Base-by-base conservation (phyloP, 805 yeast species). In the Suhomyces pyralidae region DNA sequence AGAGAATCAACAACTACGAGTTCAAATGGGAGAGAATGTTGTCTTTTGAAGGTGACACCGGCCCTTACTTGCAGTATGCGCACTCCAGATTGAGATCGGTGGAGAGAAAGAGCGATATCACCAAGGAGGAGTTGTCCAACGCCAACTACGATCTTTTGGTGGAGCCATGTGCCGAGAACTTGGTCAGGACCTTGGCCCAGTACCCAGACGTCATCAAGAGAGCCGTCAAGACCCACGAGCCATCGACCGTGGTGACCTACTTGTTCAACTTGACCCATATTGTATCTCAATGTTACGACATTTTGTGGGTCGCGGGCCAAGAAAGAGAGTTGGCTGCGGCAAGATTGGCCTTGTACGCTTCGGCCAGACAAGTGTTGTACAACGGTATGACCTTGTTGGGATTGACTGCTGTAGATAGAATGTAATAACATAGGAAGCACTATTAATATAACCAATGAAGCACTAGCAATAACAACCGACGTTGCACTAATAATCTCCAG, bases 11-110 rank as follows among this genome's bases (percentile, higher is more conserved):
- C 79, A 93, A 94, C 77, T 94, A 94, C 77, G 90, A 86, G 64
- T 94, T 94, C 76, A 89, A 90, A 73, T 94, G 99, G 99, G 90
- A 89, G 64, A 88, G 99, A 78, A 94, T 94, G 97, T 81, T 88
- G 45, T 90, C 98, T 3, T 92, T 94, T 60, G 99, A 94, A 79
- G 99, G 99, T 74, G 99, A 94, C 74, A 94, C 99, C 52, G 99
- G 99, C 69, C 98, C 99, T 55, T 94, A 94, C 76, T 81, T 94
- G 69, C 99, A 94, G 74, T 94, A 94, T 67, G 98, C 99, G 44
- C 99, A 94, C 75, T 91, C 98, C 19, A 89, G 99, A 74, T 83
- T 94, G 68, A 83, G 96, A 74, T 91, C 97, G 6, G 91, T 94
- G 62, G 92, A 90, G 74, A 87, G 98, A 78, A 90, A 89, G 62